Evolutionary conservation across 2,329 filamentous ascomycete genomes (phyloP), one percentile per base, ranked within the genome.

Genomic region (Corynespora cassiicola): DNA sequence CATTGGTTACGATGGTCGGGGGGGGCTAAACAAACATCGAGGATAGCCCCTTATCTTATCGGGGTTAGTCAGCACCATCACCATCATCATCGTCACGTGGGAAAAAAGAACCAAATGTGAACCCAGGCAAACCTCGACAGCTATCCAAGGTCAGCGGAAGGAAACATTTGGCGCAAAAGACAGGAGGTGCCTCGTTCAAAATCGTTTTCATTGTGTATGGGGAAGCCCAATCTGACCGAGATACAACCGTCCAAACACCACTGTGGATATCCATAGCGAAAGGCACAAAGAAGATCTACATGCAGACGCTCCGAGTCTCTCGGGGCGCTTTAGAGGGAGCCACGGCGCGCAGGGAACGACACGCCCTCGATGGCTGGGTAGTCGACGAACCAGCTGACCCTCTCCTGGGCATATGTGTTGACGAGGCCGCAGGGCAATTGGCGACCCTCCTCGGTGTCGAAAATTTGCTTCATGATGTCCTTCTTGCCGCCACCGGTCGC

Each of bases 341-440:
- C 85, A 54, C 87, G 84, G 63, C 87, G 61, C 18, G 60, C 80
- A 16, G 91, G 89, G 64, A 89, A 96, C 45, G 78, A 76, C 9
- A 99, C 88, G 4, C 89, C 90, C 61, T 96, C 86, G 9, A 95
- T 84, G 30, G 94, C 92, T 4, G 87, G 77, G 60, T 84, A 79
- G 66, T 97, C 94, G 27, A 91, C 90, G 66, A 99, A 97, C 94
- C 94, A 99, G 72, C 85, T 94, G 62, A 90, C 90, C 58, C 90
- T 86, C 51, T 96, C 90, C 28, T 88, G 89, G 3, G 82, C 86
- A 26, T 81, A 83, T 57, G 88, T 82, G 68, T 99, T 99, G 60
- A 99, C 86, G 51, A 97, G 76, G 1, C 88, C 84, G 65, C 90
- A 96, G 2, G 94, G 94, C 43, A 97, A 75, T 22, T 81, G 84